phyloP scores from a whole-genome alignment of 2,329 filamentous ascomycete genomes.

The Cercospora zeina region DNA sequence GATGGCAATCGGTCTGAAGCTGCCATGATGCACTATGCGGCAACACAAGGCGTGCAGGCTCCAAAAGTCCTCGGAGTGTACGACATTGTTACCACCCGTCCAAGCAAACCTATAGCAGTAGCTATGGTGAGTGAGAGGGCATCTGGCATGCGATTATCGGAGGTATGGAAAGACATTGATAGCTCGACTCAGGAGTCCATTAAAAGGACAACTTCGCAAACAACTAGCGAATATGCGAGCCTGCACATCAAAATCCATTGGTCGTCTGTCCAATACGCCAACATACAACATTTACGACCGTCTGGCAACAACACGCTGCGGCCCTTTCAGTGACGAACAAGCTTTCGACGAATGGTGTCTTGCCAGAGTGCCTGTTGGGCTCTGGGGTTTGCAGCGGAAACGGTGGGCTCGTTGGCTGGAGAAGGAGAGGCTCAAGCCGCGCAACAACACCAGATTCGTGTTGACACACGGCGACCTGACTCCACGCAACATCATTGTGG shows the following conservation, averaged over 20 bases:
- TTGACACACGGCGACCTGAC: constrained; percentile 32
- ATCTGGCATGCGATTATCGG: not conserved
- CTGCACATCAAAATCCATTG: not conserved
- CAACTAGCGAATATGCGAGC: not conserved
- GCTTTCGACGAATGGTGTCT: constrained; percentile 6
- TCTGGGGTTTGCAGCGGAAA: constrained; percentile 4
- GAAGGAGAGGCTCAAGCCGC: not conserved
- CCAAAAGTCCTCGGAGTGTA: not conserved
- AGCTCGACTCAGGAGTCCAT: not conserved
- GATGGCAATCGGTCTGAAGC: not conserved
- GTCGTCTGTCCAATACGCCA: not conserved
- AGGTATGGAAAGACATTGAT: not conserved
- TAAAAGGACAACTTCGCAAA: not conserved
- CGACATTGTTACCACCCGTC: not conserved
- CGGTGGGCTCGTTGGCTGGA: not conserved
- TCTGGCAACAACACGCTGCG: not conserved
- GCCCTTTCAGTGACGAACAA: not conserved
- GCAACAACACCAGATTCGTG: constrained; percentile 13
- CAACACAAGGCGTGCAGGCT: not conserved
- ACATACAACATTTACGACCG: constrained; percentile 1
- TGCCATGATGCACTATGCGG: constrained; percentile 4
- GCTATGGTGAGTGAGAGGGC: constrained; percentile 7
- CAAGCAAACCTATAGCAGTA: constrained; percentile 4
- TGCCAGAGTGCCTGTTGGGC: not conserved
- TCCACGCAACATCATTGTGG: constrained; percentile 29